Base-by-base conservation (phyloP, 768 basidiomycete genomes). In the Leccinum arenicola region DNA sequence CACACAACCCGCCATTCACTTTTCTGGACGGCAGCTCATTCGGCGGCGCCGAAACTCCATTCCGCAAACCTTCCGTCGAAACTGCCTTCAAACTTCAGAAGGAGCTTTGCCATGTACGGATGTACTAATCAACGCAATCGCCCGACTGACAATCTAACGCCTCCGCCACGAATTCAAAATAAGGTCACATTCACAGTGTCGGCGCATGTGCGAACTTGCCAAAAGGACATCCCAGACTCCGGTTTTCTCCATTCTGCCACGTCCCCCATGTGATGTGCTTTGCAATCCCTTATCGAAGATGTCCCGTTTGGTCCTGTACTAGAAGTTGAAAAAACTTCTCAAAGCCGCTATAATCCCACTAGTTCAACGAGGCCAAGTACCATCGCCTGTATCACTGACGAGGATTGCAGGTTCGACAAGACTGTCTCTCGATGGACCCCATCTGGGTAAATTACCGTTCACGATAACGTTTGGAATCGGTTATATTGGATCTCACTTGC, bases 201-300 rank as follows among this genome's bases (percentile, higher is more conserved):
- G 25, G 54, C 33, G 38, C 19, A 21, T 47, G 50, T 52, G 47
- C 10, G 49, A 68, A 77, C 82, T 35, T 50, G 83, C 86, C 90
- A 94, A 72, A 90, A 84, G 77, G 94, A 93, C 87, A 93, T 87
- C 57, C 88, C 87, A n/a, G 87, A 83, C 63, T 85, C 84, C 23
- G 89, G 89, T 0, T 76, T 72, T 53, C 68, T 74, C 84, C 86
- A 85, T 69, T 86, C 82, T 3, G 85, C 91, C 35, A 94, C 75
- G 2, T 87, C 90, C 52, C 76, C 73, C 27, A 95, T 80, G 67
- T 94, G 82, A 65, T 81, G 83, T 38, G 11, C 35, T 17, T 67
- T 80, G 77, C 77, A 92, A 84, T 38, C 85, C 84, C 2, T 68
- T 67, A 70, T 91, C 86, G 69, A 95, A 93, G 40, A 85, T 77